Base-by-base conservation (phyloP, 2,329 filamentous ascomycete genomes). In the Biscogniauxia sp. region DNA sequence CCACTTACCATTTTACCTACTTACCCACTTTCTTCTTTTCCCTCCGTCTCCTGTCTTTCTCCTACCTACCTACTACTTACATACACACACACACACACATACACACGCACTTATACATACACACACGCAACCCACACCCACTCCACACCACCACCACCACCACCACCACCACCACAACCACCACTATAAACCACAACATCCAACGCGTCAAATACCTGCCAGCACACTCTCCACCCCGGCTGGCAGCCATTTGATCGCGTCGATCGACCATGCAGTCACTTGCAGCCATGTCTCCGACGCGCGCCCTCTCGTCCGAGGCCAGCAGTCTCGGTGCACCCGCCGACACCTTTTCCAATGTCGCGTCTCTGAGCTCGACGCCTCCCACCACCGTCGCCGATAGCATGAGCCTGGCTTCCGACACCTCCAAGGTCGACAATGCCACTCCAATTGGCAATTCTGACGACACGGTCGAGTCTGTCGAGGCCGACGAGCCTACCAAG, bases 301-400 rank as follows among this genome's bases (percentile, higher is more conserved):
- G 70, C 64, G 71, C 69, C n/a, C 60, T 69, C 20, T 71, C 70
- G 15, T 72, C 73, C 3, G 73, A 74, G 67, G 68, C 69, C 51
- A 65, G 50, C 19, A 72, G 70, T 60, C 63, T 68, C 53, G 67
- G 61, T 49, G 65, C 64, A 20, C 69, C 73, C 57, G 72, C 73
- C 57, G 79, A 81, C 61, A 74, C 74, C 52, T 80, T 79, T 55
- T 81, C 78, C 70, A 75, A 83, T 68, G 77, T 82, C 79, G 82
- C 82, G 78, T 85, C 83, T 55, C 77, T 80, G 25, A 82, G 79
- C 68, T 88, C 85, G 20, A 90, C 88, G 60, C 88, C 88, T 53
- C 86, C 87, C 23, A 90, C 88, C 54, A 90, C 85, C 66, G 78
- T 88, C 66, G 84, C 83, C 70, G 88, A 90, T 72, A 81, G 79